Evolutionary conservation across 2,329 filamentous ascomycete genomes (phyloP), one percentile per base, ranked within the genome.

Genomic region (Pseudogymnoascus sp.): DNA sequence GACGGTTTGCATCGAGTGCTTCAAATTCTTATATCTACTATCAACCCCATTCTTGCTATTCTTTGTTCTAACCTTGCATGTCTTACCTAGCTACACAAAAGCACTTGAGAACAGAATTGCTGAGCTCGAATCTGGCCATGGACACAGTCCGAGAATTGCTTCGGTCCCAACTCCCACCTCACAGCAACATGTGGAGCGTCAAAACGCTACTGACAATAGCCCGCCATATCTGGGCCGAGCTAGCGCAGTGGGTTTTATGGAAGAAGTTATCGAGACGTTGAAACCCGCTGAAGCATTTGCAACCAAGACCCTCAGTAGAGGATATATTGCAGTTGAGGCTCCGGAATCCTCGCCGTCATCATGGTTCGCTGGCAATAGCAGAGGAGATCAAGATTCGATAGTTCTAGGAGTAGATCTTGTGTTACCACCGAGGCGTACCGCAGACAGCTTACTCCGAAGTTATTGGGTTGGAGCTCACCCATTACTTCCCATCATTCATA

Each of bases 171-270:
- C 37, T 40, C 37, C 37, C 37, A 18, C 37, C n/a, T 18, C 37
- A 40, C n/a, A n/a, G 16, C 37, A 40, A 4, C 37, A 40, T 40
- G n/a, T 4, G 5, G 35, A 37, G 12, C 35, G 14, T 37, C 35
- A 37, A 37, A 37, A 12, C 5, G 12, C 12, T n/a, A 37, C 35
- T 18, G 37, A 7, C 37, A 40, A 40, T 16, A 40, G 37, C n/a
- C 37, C 37, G 16, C 37, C 37, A 8, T 40, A 58, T 23, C 23
- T 61, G 31, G 60, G 60, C 31, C 41, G 35, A 45, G 14, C 60
- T 9, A 61, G 60, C 23, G 60, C 60, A 7, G 60, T 61, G 18
- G 60, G 60, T n/a, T 61, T 61, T 9, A 61, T 61, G 60, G 33
- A 61, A 7, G 60, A 61, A 45, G 35, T 61, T 14, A 31, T 21